These are phyloP conservation scores for Yamadazyma laniorum DNA, from an alignment of 805 yeast species.

Conservation along the genomic window DNA sequence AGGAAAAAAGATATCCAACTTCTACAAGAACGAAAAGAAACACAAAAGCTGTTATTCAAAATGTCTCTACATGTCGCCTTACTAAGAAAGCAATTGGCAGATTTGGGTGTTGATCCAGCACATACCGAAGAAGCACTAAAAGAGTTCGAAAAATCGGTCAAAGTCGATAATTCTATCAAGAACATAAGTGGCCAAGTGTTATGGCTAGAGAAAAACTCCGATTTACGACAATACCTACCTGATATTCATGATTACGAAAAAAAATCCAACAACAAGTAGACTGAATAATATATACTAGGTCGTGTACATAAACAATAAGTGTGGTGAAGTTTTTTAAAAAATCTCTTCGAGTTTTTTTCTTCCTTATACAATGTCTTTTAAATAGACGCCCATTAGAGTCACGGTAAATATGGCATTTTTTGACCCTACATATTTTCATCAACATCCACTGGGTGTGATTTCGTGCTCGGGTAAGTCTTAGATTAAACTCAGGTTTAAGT, in stretches of 20 bases:
- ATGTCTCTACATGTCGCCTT: constrained; percentile 68
- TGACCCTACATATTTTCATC: constrained; percentile 45
- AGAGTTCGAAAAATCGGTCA: constrained; percentile 59
- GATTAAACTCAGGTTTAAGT: constrained; percentile 50
- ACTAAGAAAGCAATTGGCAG: constrained; percentile 57
- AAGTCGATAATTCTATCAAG: constrained; percentile 53
- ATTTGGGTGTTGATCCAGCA: constrained; percentile 57
- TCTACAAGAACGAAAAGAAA: constrained; percentile 50
- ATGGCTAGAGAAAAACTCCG: constrained; percentile 58
- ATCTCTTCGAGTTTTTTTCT: constrained; percentile 2
- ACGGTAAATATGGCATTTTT: constrained; percentile 49
- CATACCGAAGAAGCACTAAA: constrained; percentile 50
- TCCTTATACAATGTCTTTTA: constrained; percentile 43
- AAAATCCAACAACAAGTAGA: constrained; percentile 16
- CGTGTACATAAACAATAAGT: too few species aligned
- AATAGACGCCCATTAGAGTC: constrained; percentile 86
- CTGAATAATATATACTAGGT: too few species aligned
- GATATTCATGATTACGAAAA: constrained; percentile 59
- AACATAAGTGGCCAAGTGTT: constrained; percentile 54
- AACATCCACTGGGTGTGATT: constrained; percentile 41
- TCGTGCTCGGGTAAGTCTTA: constrained; percentile 97
- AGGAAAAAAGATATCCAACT: constrained; percentile 52
- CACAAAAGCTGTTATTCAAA: constrained; percentile 49
- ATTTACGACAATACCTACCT: constrained; percentile 52
- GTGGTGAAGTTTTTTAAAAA: background rate